Base-by-base conservation (phyloP, 2,329 filamentous ascomycete genomes). In the Dendryphion nanum region DNA sequence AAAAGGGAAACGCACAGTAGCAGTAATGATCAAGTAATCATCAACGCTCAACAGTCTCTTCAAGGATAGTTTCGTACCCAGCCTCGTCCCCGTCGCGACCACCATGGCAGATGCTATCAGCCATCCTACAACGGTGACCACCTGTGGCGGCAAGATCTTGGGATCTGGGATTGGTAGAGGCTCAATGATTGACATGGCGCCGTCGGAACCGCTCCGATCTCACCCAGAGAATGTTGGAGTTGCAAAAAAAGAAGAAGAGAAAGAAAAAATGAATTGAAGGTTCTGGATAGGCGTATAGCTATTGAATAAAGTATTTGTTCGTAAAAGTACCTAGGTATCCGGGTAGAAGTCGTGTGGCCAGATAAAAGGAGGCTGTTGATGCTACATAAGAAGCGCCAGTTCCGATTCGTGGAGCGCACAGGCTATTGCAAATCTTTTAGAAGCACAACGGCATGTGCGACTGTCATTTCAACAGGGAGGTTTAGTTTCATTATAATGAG, bases 61-160 rank as follows among this genome's bases (percentile, higher is more conserved):
- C 36, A 38, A 33, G 13, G 36, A 38, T 6, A 38, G 12, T 17
- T 38, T 38, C 17, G 36, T 38, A 7, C 12, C 30, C 12, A 38
- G 15, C 21, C 36, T 23, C 4, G 20, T 29, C n/a, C 29, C 26
- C 5, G 21, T 33, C 10, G 29, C 36, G 2, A 33, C 36, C 8
- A 38, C 20, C 10, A 33, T 23, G 19, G 10, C 13, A 6, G 29
- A n/a, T n/a, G 21, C 30, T 17, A 33, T 12, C 7, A 38, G 29
- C 36, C 36, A 38, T 17, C 36, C 36, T 4, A 38, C 30, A 6
- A 33, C 36, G 12, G 28, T 21, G 18, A 33, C 36, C 5, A 39
- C 20, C 15, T 34, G 37, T 23, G 30, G 30, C 16, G 37, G 30
- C 21, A 30, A 29, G 6, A 39, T 18, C 16, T 34, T 8, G 8